Evolutionary conservation across 306 rosid species (phyloP), one percentile per base, ranked within the genome.

Genomic region (Pachyrhizus erosus): DNA sequence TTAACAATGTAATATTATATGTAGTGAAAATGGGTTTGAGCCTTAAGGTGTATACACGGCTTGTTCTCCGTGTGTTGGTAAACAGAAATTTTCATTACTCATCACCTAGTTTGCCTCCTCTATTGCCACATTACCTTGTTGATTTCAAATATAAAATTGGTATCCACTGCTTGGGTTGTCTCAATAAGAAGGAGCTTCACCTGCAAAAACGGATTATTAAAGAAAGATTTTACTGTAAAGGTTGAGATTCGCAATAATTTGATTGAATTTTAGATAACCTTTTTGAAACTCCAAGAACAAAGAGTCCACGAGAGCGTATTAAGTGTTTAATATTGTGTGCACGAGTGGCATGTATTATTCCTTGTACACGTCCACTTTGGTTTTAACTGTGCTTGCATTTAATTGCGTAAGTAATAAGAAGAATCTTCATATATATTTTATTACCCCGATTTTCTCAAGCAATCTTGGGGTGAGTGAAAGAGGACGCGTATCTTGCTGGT

Each of bases 31-130:
- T 46, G 74, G 26, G 33, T 45, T 45, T 69, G 43, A 54, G 37
- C 13, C 45, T 82, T 46, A 1, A 74, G 77, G 77, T 77, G 84
- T 48, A 71, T 18, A 29, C 42, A 11, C 81, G 75, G 78, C 80
- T 68, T 51, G 76, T 84, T 83, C 33, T 78, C 77, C 74, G 5
- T 57, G 76, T 42, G 34, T 52, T 48, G 61, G 73, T 70, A 87
- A 87, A 23, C 70, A 67, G 13, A 64, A 78, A 61, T 40, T 29
- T n/a, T 60, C 39, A 76, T 52, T 46, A 80, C 87, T 77, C 89
- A 85, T 75, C 83, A 71, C 80, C 72, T 18, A 67, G 57, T 46
- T 66, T 87, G 89, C 86, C 83, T 85, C 89, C 89, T 58, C 27
- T 78, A 58, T 4, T 75, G 90, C 88, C 90, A 85, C 91, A 80